A percentile compares a stretch with the other conserved stretches of the same genome.
Conservation (phyloP, 345 rosid species). For the Salix purpurea region DNA sequence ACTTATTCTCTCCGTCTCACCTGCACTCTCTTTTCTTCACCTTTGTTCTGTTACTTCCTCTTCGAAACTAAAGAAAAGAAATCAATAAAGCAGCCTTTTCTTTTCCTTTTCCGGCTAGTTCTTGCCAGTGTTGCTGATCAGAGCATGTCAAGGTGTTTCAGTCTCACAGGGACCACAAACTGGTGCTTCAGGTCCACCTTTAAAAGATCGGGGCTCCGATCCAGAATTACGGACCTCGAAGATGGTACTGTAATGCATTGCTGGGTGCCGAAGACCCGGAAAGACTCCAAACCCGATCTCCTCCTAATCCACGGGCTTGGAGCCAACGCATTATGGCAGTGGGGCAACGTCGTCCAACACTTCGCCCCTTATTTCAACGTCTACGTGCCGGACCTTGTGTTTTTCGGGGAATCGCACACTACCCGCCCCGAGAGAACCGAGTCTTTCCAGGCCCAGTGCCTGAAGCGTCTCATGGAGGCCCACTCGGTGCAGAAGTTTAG, state of each 20-base stretch:
- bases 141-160: slow-evolving; percentile 60
- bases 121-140: no score
- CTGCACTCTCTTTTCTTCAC: background rate
- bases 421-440: slow-evolving; percentile 70
- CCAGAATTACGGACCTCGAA: slow-evolving; percentile 55
- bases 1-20: background rate
- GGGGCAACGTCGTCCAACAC: slow-evolving; percentile 46
- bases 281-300: slow-evolving; percentile 49
- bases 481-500: slow-evolving; percentile 45
- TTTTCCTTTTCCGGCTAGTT: no score
- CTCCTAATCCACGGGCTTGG: slow-evolving; percentile 81
- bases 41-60: background rate
- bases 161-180: slow-evolving; percentile 53
- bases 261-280: slow-evolving; percentile 57
- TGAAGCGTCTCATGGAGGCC: slow-evolving; percentile 59
- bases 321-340: slow-evolving; percentile 79
- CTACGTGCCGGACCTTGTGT: slow-evolving; percentile 67
- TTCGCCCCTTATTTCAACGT: slow-evolving; percentile 51
- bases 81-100: background rate
- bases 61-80: background rate
- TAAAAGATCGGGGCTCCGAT: slow-evolving; percentile 52
- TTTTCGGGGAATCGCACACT: slow-evolving; percentile 70
- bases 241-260: slow-evolving; percentile 80
- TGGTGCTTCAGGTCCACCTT: slow-evolving; percentile 39
- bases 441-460: slow-evolving; percentile 65